Percentiles rank a stretch among this genome's conserved stretches.
Conservation (phyloP, 371 early-diverging fungal genomes). For the Mucor sp. region DNA sequence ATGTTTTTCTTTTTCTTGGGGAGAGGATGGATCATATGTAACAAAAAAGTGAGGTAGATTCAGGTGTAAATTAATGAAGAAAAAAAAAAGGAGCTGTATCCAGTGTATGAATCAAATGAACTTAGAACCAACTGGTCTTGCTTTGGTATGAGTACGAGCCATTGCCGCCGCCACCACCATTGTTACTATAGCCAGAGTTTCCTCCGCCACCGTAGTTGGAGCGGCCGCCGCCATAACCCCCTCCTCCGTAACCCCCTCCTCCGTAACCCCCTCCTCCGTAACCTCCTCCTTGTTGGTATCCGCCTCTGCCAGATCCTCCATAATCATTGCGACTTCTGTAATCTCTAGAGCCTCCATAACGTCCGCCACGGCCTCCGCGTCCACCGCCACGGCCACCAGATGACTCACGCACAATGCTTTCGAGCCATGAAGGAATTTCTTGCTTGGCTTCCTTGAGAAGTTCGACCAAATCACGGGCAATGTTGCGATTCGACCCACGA, state of each 20-base stretch:
- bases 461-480: conserved; percentile 84
- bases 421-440: conserved; percentile 70
- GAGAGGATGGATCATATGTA: not conserved
- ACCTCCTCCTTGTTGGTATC: not conserved
- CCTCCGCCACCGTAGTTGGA: conserved; percentile 18
- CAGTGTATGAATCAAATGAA: not conserved
- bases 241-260: conserved; percentile 6
- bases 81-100: not conserved
- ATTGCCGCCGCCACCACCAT: conserved; percentile 21
- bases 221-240: conserved; percentile 14
- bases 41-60: not conserved
- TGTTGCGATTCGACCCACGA: conserved; percentile 80
- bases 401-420: conserved; percentile 85
- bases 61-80: not conserved
- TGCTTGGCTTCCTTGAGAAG: conserved; percentile 70
- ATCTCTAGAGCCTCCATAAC: conserved; percentile 75
- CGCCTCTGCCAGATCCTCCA: conserved; percentile 1
- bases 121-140: conserved; percentile 77
- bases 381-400: conserved; percentile 97
- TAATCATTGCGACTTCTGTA: conserved; percentile 59
- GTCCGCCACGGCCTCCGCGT: conserved; percentile 86
- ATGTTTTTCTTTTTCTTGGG: not conserved
- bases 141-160: conserved; percentile 34
- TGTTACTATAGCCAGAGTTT: conserved; percentile 14
- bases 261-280: conserved; percentile 5